Conservation (phyloP, 352 stramenopile genomes). For the Globisporangium mamillatum region DNA sequence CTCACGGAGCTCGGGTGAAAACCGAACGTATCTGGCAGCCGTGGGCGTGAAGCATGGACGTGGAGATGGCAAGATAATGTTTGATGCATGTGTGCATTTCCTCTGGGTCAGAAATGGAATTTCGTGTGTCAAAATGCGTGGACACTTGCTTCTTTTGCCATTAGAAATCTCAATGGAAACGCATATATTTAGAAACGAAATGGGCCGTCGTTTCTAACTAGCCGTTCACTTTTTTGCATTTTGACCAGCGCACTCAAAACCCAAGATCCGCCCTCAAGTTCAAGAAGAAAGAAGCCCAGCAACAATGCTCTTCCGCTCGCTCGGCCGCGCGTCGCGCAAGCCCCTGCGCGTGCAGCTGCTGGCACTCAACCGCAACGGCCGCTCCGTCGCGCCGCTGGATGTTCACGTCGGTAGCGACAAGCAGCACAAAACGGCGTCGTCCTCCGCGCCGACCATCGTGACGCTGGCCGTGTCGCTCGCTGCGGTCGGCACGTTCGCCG, state of each 20-base stretch:
- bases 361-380: conserved; percentile 15
- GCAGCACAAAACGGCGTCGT: conserved; percentile 1
- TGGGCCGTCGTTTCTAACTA: neutral
- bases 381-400: conserved; percentile 15
- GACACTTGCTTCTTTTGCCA: too few relatives aligned
- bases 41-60: too few relatives aligned
- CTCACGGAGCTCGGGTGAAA: too few relatives aligned
- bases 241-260: neutral
- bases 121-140: too few relatives aligned
- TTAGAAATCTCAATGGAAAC: too few relatives aligned
- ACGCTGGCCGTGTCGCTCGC: conserved; percentile 12
- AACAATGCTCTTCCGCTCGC: conserved; percentile 22
- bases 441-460: neutral
- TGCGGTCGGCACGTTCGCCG: conserved; percentile 6
- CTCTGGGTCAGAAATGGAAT: too few relatives aligned
- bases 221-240: neutral
- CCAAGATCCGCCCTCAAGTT: conserved; percentile 8
- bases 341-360: conserved; percentile 23
- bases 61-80: too few relatives aligned
- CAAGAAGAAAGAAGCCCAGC: conserved; percentile 2
- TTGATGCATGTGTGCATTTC: too few relatives aligned
- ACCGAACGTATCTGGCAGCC: too few relatives aligned
- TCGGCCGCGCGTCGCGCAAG: conserved; percentile 19
- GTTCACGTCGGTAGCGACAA: neutral
- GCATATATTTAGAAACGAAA: too few relatives aligned